A percentile compares a stretch with the other conserved stretches of the same genome.
Conservation (phyloP, 805 yeast genomes). For the Candida insectorum region DNA sequence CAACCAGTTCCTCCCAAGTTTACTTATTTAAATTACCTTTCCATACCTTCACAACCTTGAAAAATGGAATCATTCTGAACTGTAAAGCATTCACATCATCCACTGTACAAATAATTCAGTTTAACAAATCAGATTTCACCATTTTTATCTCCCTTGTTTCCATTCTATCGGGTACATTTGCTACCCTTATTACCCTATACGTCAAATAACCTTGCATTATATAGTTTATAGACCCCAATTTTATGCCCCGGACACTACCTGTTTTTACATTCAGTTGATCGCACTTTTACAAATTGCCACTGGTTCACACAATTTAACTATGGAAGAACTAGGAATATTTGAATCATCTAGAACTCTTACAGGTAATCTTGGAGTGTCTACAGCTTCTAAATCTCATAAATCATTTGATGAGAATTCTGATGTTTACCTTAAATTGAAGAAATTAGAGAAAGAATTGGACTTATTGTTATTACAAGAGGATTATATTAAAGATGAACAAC, state of each 20-base stretch:
- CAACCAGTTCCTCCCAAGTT: not conserved
- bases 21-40: conserved; percentile 7
- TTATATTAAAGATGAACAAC: conserved; percentile 96
- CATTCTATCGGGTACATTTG: conserved; percentile 1
- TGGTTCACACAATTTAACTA: conserved; percentile 8
- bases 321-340: conserved; percentile 38
- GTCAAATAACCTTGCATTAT: conserved; percentile 3
- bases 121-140: conserved; percentile 23
- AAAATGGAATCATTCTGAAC: conserved; percentile 10
- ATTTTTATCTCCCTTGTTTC: conserved; percentile 7
- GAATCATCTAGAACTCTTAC: conserved; percentile 8
- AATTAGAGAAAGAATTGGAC: conserved; percentile 86
- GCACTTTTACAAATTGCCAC: conserved; percentile 7
- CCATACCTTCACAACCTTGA: conserved; percentile 17
- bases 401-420: conserved; percentile 46
- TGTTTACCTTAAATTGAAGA: conserved; percentile 80
- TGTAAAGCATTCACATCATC: conserved; percentile 15
- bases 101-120: conserved; percentile 11
- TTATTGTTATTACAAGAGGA: conserved; percentile 86
- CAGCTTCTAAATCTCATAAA: conserved; percentile 1
- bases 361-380: conserved; percentile 1
- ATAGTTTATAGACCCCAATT: not conserved
- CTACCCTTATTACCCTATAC: conserved; percentile 1
- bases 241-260: conserved; percentile 3
- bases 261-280: not conserved